These are phyloP conservation scores for Jamesozyma jinghongensis DNA, from an alignment of 805 yeast genomes.

Conservation along the genomic window DNA sequence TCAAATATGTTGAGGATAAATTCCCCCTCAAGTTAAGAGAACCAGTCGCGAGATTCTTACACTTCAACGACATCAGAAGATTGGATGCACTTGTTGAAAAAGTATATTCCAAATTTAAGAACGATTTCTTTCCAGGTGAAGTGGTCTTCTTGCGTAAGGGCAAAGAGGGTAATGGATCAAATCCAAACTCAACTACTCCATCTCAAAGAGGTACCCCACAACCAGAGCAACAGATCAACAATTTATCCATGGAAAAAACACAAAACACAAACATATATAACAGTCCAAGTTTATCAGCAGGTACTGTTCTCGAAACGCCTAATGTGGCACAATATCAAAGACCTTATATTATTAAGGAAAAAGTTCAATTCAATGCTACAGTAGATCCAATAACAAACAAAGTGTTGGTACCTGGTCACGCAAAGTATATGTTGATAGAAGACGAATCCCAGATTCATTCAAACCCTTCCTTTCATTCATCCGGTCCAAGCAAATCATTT, in stretches of 20 bases:
- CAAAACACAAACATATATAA: not conserved
- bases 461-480: not conserved
- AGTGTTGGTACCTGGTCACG: constrained; percentile 41
- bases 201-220: constrained; percentile 18
- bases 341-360: constrained; percentile 62
- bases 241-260: too few relatives aligned
- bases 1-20: constrained; percentile 57
- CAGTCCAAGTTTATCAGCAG: not conserved
- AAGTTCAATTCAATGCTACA: constrained; percentile 61
- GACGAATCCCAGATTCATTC: constrained; percentile 12
- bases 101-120: constrained; percentile 66
- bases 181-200: constrained; percentile 6
- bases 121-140: constrained; percentile 89
- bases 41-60: constrained; percentile 79
- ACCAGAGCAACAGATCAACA: constrained; percentile 7
- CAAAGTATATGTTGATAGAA: constrained; percentile 65
- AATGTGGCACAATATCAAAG: constrained; percentile 19
- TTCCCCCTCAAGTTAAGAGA: constrained; percentile 90
- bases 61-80: constrained; percentile 72
- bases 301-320: not conserved
- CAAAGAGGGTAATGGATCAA: constrained; percentile 5
- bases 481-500: constrained; percentile 41
- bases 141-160: constrained; percentile 47
- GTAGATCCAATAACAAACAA: constrained; percentile 30
- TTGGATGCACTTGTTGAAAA: constrained; percentile 83